Base-by-base conservation (phyloP, 352 stramenopile species). In the Phytophthora podocarpi region DNA sequence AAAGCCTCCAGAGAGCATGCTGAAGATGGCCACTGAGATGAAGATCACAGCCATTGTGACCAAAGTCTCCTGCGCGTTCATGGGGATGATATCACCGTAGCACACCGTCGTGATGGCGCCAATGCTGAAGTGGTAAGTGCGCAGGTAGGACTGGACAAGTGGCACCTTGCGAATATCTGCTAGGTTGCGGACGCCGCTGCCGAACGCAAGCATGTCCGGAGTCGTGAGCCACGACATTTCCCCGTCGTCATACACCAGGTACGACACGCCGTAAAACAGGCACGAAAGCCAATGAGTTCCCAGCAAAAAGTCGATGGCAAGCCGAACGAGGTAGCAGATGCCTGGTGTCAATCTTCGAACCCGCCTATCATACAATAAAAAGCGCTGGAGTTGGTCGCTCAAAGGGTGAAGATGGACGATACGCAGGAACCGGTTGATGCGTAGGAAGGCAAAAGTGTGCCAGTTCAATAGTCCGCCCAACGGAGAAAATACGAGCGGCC, bases 51-150 rank as follows among this genome's bases (percentile, higher is more conserved):
- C 60, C 34, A 86, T 76, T 2, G 65, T 75, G 11, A 70, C 72
- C 18, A 78, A 31, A 27, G 71, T 90, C 66, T 93, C 82, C 20
- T 66, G 59, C 3, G 76, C 78, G 48, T 91, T 91, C 68, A 82
- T 68, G 16, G 82, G 82, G 2, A 79, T 45, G 34, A 91, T 91
- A 48, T 91, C 82, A 0, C 80, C 80, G 52, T 91, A 91, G 32
- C 66, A 91, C 1, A 91, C 82, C 0, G 82, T 91, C 21, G 80
- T 91, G 56, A 90, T 87, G n/a, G 82, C 82, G 4, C 80, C 80
- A 26, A 91, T 90, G 40, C 82, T 89, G 40, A 87, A 91, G 56
- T 91, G 76, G 12, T 76, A 80, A 32, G 73, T 80, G 9, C 82
- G 82, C 18, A 79, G 32, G 36, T 89, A 91, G 8, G 69, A 63